Base-by-base conservation (phyloP, 2,329 filamentous ascomycete genomes). In the Epicoccum sorghinum region DNA sequence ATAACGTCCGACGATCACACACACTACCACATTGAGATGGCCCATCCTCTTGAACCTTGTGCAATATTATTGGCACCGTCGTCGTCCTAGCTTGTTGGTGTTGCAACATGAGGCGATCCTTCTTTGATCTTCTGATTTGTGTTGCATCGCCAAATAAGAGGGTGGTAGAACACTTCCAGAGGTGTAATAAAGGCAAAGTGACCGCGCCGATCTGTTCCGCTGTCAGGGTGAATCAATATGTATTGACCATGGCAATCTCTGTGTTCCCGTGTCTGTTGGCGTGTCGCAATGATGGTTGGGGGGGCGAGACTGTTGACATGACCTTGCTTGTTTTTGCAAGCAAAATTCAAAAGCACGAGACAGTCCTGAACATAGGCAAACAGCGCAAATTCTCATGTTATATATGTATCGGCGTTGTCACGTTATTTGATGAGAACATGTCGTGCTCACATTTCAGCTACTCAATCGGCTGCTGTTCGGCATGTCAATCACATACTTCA, bases 341-440 rank as follows among this genome's bases (percentile, higher is more conserved):
- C 6, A 29, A 29, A 29, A 29, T 9, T 7, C 27, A 29, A 9
- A 29, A 29, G 27, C 9, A 29, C 9, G 27, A 29, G 27, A 29
- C 9, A 6, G 9, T 29, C 27, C 9, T 29, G 27, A 7, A 29
- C 6, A 29, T 9, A 29, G 6, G 27, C 27, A 9, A 29, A 6
- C 27, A 7, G 27, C 27, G 27, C 9, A 7, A 3, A 18, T 18
- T 9, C 27, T 23, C 14, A 9, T 4, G 7, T 40, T 39, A 36
- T 14, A 42, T 37, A 37, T 37, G 29, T 36, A 24, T 22, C 24
- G 13, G n/a, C n/a, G 14, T 30, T 38, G 18, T 7, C 33, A 50
- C 47, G 33, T 50, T 39, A 32, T 50, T 39, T 22, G 13, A 44
- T 44, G 25, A 9, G 33, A 32, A n/a, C 40, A 50, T 50, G 40